Conservation (phyloP, 495 filamentous ascomycete genomes). For the Penicillium mononematosum region DNA sequence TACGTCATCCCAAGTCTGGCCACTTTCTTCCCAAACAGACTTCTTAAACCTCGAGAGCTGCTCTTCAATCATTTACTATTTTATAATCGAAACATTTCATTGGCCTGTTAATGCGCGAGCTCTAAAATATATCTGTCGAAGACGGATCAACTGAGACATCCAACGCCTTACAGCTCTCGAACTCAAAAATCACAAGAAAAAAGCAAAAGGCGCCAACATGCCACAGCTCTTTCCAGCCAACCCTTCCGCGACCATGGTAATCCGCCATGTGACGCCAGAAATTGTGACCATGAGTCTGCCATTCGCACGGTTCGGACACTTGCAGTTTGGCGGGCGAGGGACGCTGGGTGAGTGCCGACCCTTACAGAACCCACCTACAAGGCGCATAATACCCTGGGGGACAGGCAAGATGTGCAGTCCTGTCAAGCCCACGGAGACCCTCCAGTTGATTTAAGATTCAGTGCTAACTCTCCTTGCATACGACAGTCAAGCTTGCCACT, state of each 20-base stretch:
- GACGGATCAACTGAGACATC: slow-evolving; percentile 11
- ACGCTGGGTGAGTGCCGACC: slow-evolving; percentile 65
- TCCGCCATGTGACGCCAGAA: slow-evolving; percentile 75
- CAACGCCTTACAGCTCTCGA: slow-evolving; percentile 17
- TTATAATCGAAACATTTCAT: not conserved
- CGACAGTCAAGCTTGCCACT: slow-evolving; percentile 67
- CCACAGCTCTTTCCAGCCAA: slow-evolving; percentile 56
- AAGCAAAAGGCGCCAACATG: slow-evolving; percentile 16
- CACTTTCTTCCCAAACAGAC: not conserved
- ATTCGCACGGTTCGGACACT: slow-evolving; percentile 74
- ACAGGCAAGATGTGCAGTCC: not conserved
- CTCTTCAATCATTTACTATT: not conserved
- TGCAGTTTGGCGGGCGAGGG: slow-evolving; percentile 83
- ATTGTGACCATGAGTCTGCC: slow-evolving; percentile 81
- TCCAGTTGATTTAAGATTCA: not conserved
- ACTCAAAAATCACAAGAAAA: not conserved
- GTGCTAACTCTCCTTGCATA: slow-evolving; percentile 18
- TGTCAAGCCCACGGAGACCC: not conserved
- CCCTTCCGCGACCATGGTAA: slow-evolving; percentile 79
- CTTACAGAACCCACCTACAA: slow-evolving; percentile 13
- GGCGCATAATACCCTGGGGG: not conserved
- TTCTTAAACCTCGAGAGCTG: not conserved
- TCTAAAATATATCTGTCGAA: slow-evolving; percentile 22
- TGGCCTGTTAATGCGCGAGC: not conserved
- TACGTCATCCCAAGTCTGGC: not conserved